Percentiles rank a stretch among this genome's conserved stretches.
Evolutionary conservation across 225 moss, liverwort and hornwort species (phyloP).

Genomic region (Thuidium tamariscinum): DNA sequence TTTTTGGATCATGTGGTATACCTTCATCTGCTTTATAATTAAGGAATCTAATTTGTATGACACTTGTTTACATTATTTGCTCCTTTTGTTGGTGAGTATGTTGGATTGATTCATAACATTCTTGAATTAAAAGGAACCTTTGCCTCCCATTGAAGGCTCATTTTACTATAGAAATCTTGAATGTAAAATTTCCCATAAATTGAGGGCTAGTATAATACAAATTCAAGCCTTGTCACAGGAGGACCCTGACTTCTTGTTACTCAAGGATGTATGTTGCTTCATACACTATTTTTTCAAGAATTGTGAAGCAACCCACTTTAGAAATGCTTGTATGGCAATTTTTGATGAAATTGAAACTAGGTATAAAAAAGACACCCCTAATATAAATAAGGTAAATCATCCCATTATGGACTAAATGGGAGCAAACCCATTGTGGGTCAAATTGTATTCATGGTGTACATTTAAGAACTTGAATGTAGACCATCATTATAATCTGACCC

Average conservation of each 20-base stretch:
- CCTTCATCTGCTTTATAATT: too few relatives aligned
- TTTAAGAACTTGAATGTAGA: too few relatives aligned
- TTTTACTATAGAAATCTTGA: background rate
- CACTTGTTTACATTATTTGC: background rate
- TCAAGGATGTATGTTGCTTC: background rate
- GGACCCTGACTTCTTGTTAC: accelerated
- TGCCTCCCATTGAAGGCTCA: background rate
- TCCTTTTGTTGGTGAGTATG: background rate
- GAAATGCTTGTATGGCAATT: too few relatives aligned
- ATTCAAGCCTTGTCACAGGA: background rate
- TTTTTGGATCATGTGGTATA: too few relatives aligned
- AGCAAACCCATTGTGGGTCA: too few relatives aligned
- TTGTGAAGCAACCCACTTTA: too few relatives aligned
- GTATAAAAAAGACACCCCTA: too few relatives aligned
- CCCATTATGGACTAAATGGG: too few relatives aligned
- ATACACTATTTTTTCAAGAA: accelerated
- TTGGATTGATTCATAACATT: background rate
- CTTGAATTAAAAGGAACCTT: background rate
- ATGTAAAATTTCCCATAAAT: background rate
- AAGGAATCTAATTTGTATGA: background rate
- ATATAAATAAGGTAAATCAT: too few relatives aligned
- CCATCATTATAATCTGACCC: too few relatives aligned
- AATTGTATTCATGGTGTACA: too few relatives aligned
- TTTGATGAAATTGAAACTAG: too few relatives aligned
- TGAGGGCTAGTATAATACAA: accelerated